Evolutionary conservation across 2,329 filamentous ascomycete genomes (phyloP).

Genomic region (Clonostachys sp.): DNA sequence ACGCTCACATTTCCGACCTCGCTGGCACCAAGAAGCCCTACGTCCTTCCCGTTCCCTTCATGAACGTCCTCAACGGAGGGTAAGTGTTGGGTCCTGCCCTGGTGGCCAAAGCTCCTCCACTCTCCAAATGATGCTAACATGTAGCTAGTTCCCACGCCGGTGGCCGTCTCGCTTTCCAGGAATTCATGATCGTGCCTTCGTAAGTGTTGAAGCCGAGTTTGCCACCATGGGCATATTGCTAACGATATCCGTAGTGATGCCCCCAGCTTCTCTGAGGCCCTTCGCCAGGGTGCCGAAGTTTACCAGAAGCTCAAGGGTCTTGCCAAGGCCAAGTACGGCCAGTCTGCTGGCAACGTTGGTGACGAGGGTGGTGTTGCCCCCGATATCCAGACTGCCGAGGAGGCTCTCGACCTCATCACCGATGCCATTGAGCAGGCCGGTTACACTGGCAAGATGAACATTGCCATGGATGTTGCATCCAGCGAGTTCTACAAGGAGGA

Average conservation of each 20-base stretch:
- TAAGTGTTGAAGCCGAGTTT: constrained; percentile 31
- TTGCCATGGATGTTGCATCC: constrained; percentile 98
- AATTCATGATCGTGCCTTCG: constrained; percentile 92
- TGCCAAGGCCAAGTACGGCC: constrained; percentile 99
- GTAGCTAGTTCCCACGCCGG: constrained; percentile 78
- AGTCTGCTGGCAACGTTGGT: constrained; percentile 97
- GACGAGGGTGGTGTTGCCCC: constrained; percentile 99
- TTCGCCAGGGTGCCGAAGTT: constrained; percentile 94
- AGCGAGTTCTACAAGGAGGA: constrained; percentile 99
- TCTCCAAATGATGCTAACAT: constrained; percentile 8
- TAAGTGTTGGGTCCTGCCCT: constrained; percentile 18
- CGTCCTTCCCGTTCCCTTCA: constrained; percentile 85
- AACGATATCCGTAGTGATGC: constrained; percentile 52
- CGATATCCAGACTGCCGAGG: constrained; percentile 94
- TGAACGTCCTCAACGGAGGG: constrained; percentile 86
- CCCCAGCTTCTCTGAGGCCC: constrained; percentile 88
- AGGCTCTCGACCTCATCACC: constrained; percentile 94
- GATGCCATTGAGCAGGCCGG: constrained; percentile 92
- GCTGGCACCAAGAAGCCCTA: constrained; percentile 89
- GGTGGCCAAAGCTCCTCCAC: background rate
- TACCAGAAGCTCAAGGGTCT: constrained; percentile 97
- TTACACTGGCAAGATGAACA: constrained; percentile 94
- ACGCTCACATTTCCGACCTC: constrained; percentile 82
- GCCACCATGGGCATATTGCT: background rate
- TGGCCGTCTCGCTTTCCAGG: constrained; percentile 91